Evolutionary conservation across 2,329 filamentous ascomycete genomes (phyloP).

Genomic region (Colletotrichum navitas): DNA sequence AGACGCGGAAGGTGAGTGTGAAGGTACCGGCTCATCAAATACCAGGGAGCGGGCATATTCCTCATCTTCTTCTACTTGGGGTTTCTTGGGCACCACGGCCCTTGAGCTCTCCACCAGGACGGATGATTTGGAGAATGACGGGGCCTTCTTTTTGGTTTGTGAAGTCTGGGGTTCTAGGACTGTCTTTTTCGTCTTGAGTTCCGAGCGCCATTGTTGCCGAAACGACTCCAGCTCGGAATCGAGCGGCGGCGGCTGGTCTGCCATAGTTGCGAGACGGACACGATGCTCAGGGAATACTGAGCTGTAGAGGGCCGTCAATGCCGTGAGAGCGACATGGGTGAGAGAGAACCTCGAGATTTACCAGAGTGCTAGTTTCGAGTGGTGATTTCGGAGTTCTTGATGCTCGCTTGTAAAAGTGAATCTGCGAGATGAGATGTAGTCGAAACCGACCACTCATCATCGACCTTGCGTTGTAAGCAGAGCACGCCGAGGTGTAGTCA

Average conservation of each 20-base stretch:
- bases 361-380: neutral
- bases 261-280: constrained; percentile 19
- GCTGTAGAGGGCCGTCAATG: neutral
- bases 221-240: constrained; percentile 87
- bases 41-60: constrained; percentile 50
- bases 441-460: constrained; percentile 37
- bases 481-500: constrained; percentile 39
- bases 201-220: constrained; percentile 86
- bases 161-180: constrained; percentile 15
- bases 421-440: constrained; percentile 32
- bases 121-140: constrained; percentile 43
- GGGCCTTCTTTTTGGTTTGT: constrained; percentile 45
- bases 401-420: neutral
- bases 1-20: neutral
- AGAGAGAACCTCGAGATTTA: no score
- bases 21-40: constrained; percentile 50
- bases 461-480: constrained; percentile 37
- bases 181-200: constrained; percentile 68
- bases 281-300: constrained; percentile 9
- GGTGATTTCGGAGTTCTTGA: neutral
- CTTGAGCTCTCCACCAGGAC: constrained; percentile 45
- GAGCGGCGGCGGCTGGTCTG: constrained; percentile 51
- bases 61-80: constrained; percentile 52
- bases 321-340: constrained; percentile 22
- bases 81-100: constrained; percentile 19